Evolutionary conservation across 2,329 filamentous ascomycete genomes (phyloP), one percentile per base, ranked within the genome.

Genomic region (Didymella lethalis): DNA sequence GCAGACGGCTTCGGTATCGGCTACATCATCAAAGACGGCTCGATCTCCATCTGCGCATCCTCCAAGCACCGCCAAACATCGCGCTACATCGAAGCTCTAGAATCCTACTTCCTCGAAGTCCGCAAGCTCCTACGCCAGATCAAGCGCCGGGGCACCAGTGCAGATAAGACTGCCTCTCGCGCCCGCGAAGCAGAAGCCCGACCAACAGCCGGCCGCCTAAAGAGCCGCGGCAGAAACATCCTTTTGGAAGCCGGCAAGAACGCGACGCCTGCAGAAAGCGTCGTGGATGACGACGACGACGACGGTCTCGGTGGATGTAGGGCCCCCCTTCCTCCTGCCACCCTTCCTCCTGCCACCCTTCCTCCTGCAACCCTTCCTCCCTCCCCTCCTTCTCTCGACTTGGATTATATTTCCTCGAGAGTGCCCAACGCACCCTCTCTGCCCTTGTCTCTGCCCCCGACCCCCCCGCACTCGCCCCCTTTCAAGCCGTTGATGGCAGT

Each of bases 1-100:
- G 94, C 89, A 2, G 93, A 97, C 65, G 95, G 95, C 0, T 98
- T 98, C 73, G 95, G 95, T 29, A 97, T 99, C 55, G 95, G 95
- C 2, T 99, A 99, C 80, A 98, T 99, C 71, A 97, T 99, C 85
- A 99, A 99, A 79, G 92, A 96, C 66, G 91, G 95, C 51, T 86
- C 87, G 48, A 91, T 98, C 61, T 92, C 89, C 46, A 94, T 99
- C 62, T 98, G 95, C 77, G 93, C 93, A 0, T 91, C 90, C 14
- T 95, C 90, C 71, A 97, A 97, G 79, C 95, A 99, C 76, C 83
- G 95, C 40, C 95, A 99, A 80, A 99, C 95, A 0, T 88, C 88
- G 67, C 89, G 95, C 6, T 96, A 95, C 73, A 88, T 98, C 61
- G 92, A 96, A 70, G 91, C 92, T 0, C 81, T 98, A 2, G 95